Base-by-base conservation (phyloP, 495 filamentous ascomycete species). In the Clavariopsis aquatica region DNA sequence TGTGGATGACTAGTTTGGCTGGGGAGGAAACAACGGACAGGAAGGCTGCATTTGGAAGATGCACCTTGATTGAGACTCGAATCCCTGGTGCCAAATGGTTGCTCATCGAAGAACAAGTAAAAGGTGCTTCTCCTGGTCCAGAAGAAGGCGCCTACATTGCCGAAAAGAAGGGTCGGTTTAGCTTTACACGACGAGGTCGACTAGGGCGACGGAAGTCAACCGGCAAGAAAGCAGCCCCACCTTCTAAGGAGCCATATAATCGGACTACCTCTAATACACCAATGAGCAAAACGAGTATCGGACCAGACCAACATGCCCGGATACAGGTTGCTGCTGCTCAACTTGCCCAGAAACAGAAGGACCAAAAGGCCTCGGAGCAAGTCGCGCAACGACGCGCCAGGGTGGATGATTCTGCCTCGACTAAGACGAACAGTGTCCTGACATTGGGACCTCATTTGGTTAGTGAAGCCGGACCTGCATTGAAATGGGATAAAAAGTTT, bases 1-100 rank as follows among this genome's bases (percentile, higher is more conserved):
- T 98, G 24, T 98, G 94, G 94, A 97, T 98, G 82, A 94, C 85
- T 69, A 98, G 94, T 80, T 76, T 98, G 73, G 93, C 93, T 1
- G 88, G 85, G 7, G 94, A 98, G 69, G 94, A 98, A 75, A 86
- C 92, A 1, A 75, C 84, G 0, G 80, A 86, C 29, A 85, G 94
- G 59, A 98, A 98, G 75, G 87, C 92, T 3, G 90, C 91, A 19
- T 98, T 98, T 76, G 95, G 94, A 15, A 83, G 95, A 65, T 98
- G 95, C 72, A 91, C 94, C 20, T 81, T 98, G 17, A 80, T 98
- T 19, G 94, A 98, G 73, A 98, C 94, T 0, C 75, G 84, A 8
- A 93, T 98, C 60, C 80, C 81, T 27, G 84, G 87, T 47, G 87
- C 91, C 43, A 88, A 87, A 57, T 98, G 95, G 95, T 80, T 98